phyloP scores from a whole-genome alignment of 2,329 filamentous ascomycete species.

The Huntiella moniliformis region DNA sequence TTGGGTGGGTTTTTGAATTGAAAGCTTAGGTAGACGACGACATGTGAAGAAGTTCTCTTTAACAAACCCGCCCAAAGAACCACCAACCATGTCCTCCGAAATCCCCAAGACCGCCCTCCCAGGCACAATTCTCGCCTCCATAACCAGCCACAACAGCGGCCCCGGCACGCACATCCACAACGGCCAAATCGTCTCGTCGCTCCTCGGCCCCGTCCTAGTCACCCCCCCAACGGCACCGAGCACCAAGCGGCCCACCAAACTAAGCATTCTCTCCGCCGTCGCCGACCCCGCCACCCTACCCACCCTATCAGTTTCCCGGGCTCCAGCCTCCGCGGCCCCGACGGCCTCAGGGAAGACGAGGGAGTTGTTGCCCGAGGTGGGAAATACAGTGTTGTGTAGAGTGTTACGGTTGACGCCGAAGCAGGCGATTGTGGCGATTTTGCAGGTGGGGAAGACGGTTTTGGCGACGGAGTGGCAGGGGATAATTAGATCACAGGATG shows the following conservation, averaged over 20 bases:
- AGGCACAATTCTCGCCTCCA: constrained; percentile 58
- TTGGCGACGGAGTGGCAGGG: constrained; percentile 69
- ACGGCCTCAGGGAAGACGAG: constrained; percentile 17
- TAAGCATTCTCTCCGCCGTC: constrained; percentile 22
- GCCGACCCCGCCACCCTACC: constrained; percentile 25
- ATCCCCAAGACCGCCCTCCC: constrained; percentile 49
- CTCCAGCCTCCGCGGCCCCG: constrained; percentile 22
- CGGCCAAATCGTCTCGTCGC: constrained; percentile 59
- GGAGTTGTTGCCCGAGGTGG: constrained; percentile 65
- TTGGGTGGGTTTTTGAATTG: neutral
- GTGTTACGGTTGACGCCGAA: constrained; percentile 72
- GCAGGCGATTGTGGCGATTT: constrained; percentile 71
- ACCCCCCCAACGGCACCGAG: constrained; percentile 27
- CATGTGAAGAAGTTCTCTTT: too few relatives aligned
- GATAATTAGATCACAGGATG: constrained; percentile 72
- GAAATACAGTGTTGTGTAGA: constrained; percentile 61
- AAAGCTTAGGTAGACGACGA: neutral
- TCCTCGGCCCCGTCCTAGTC: constrained; percentile 52
- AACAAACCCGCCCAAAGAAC: too few relatives aligned
- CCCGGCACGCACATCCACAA: constrained; percentile 70
- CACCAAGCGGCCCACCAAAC: constrained; percentile 39
- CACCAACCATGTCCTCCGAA: neutral
- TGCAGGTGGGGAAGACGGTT: constrained; percentile 57
- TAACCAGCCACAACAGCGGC: constrained; percentile 49
- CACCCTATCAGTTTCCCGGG: constrained; percentile 35